Evolutionary conservation across 2,329 filamentous ascomycete genomes (phyloP).

Genomic region (Chalara sp.): DNA sequence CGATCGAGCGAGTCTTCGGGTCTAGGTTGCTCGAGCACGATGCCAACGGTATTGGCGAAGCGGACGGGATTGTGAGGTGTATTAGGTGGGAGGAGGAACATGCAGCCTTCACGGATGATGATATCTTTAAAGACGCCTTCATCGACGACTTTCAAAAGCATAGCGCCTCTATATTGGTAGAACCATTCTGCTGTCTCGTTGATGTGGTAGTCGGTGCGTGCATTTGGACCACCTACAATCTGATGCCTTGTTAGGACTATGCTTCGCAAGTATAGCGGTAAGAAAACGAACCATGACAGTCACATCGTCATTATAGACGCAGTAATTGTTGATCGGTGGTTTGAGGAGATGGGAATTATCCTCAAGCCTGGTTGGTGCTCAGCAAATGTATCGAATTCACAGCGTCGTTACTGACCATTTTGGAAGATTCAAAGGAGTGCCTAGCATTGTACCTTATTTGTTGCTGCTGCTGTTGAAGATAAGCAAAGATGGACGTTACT

Average conservation of each 20-base stretch:
- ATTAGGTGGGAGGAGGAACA: constrained; percentile 89
- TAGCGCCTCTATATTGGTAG: constrained; percentile 89
- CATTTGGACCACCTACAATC: constrained; percentile 95
- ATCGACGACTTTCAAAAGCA: constrained; percentile 91
- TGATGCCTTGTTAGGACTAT: constrained; percentile 22
- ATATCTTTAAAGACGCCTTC: constrained; percentile 68
- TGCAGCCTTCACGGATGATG: constrained; percentile 83
- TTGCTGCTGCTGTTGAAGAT: no score
- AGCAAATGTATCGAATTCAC: no score
- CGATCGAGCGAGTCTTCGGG: constrained; percentile 65
- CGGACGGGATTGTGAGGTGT: constrained; percentile 95
- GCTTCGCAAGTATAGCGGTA: neutral
- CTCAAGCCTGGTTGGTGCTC: constrained; percentile 58
- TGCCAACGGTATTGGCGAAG: constrained; percentile 87
- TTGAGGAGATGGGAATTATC: constrained; percentile 78
- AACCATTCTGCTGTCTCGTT: constrained; percentile 96
- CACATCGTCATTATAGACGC: constrained; percentile 80
- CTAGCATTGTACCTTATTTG: constrained; percentile 16
- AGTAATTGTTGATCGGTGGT: constrained; percentile 96
- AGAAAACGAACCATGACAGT: constrained; percentile 63
- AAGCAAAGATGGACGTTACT: neutral
- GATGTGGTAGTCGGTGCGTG: constrained; percentile 96
- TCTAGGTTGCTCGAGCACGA: constrained; percentile 83
- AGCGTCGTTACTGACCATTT: constrained; percentile 20
- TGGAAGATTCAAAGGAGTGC: constrained; percentile 23